Evolutionary conservation across 139 green algal species (phyloP), one percentile per base, ranked within the genome.

Genomic region (Picochlorum sp.): DNA sequence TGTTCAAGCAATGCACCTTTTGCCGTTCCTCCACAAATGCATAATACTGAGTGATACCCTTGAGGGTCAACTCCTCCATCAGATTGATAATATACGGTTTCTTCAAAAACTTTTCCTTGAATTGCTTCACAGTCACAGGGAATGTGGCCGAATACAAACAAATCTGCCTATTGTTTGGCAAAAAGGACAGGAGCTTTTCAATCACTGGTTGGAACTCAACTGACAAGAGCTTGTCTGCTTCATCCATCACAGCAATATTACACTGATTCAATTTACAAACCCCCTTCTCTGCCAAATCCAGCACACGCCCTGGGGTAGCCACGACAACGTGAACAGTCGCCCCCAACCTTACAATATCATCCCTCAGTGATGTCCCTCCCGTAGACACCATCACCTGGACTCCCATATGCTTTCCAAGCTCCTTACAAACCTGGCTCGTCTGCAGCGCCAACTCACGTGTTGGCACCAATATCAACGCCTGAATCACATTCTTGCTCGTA

Each of bases 51-150:
- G 85, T 91, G 62, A 96, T 82, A 62, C 94, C 94, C 78, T 97
- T 97, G 2, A 99, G 85, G 3, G 94, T 99, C 20, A 99, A 87
- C 84, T 99, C 92, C 58, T 98, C 94, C 94, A 99, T 99, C 8
- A 98, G 80, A 81, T 99, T 99, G 69, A 99, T 96, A 67, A 99
- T 88, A 77, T 98, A 96, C 1, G 94, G 94, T 80, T 95, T 95
- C 65, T 82, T 86, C 52, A 98, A 79, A 71, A 92, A 97, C 59
- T 87, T 87, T 71, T 98, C 92, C 72, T 96, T 97, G 78, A 99
- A 99, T 44, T 89, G 68, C 73, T 97, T 97, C 50, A 99, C 94
- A 4, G 91, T 97, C 37, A 99, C 94, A 11, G 94, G 94, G 76
- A 98, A 98, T 3, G 92, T 97, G 13, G 93, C 92, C 9, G 85